Conservation (phyloP, 208 protist species). For the Trypanosoma brucei region DNA sequence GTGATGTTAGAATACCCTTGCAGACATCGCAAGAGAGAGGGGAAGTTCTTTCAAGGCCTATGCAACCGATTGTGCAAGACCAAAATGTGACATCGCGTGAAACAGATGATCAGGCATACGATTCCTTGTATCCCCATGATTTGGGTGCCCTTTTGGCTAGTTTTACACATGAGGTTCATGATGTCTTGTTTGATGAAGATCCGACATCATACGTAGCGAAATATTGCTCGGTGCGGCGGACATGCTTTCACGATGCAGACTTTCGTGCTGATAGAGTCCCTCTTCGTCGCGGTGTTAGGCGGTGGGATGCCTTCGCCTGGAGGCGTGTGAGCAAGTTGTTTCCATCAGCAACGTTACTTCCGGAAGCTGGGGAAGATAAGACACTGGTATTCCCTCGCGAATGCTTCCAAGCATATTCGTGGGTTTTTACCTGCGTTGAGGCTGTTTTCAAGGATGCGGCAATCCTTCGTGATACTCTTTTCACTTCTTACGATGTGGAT, state of each 20-base stretch:
- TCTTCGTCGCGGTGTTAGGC: constrained; percentile 30
- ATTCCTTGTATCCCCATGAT: constrained; percentile 34
- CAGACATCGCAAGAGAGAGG: too few species aligned
- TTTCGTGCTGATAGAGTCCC: constrained; percentile 51
- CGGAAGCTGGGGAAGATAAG: constrained; percentile 14
- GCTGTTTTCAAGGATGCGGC: constrained; percentile 27
- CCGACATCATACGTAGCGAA: constrained; percentile 35
- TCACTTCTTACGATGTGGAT: constrained; percentile 3
- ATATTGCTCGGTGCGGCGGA: constrained; percentile 37
- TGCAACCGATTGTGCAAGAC: too few species aligned
- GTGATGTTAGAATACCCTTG: not conserved
- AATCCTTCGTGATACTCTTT: constrained; percentile 17
- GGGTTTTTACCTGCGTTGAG: constrained; percentile 50
- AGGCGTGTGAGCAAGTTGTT: constrained; percentile 58
- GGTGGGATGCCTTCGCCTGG: constrained; percentile 56
- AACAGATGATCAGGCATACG: not conserved
- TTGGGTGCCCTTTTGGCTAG: constrained; percentile 27
- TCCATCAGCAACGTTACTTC: constrained; percentile 50
- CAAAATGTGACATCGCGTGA: too few species aligned
- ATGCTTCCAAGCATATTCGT: constrained; percentile 37
- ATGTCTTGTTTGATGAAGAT: constrained; percentile 68
- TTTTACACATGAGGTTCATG: constrained; percentile 32
- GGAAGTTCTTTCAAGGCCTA: too few species aligned
- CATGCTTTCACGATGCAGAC: constrained; percentile 70
- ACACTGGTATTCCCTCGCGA: constrained; percentile 26